Percentiles rank a stretch among this genome's conserved stretches.
phyloP scores from a whole-genome alignment of 495 filamentous ascomycete species.

The Penicillium antarcticum region DNA sequence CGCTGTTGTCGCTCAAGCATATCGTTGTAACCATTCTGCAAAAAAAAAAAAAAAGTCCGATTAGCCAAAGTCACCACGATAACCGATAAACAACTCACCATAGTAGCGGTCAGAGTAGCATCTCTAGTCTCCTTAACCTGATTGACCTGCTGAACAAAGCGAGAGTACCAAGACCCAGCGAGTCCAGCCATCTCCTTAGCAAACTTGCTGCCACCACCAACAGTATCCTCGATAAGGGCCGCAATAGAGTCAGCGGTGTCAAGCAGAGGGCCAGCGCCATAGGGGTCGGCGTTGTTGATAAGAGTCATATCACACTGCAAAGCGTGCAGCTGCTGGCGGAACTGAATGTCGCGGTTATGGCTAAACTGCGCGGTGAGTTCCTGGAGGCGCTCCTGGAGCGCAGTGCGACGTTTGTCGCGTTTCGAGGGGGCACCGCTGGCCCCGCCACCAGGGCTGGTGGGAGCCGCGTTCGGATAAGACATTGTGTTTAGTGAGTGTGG shows the following conservation, averaged over 20 bases:
- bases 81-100: constrained; percentile 52
- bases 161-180: constrained; percentile 75
- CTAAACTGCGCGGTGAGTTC: constrained; percentile 71
- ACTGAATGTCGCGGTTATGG: constrained; percentile 77
- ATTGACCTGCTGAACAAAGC: constrained; percentile 82
- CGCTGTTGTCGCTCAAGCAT: constrained; percentile 38
- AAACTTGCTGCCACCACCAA: constrained; percentile 47
- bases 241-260: constrained; percentile 66
- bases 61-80: not conserved
- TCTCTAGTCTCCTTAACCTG: constrained; percentile 81
- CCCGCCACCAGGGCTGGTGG: constrained; percentile 32
- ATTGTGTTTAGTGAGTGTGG: constrained; percentile 30
- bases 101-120: constrained; percentile 67
- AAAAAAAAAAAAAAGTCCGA: not conserved
- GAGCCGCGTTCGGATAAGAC: constrained; percentile 8
- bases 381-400: constrained; percentile 69
- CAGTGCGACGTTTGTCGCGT: constrained; percentile 81
- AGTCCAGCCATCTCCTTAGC: constrained; percentile 58
- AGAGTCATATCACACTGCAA: constrained; percentile 87
- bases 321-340: constrained; percentile 82
- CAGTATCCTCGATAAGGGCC: constrained; percentile 57
- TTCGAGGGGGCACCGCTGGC: constrained; percentile 58
- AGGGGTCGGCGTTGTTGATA: constrained; percentile 78
- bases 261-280: constrained; percentile 66
- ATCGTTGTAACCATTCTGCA: constrained; percentile 40